Percentiles rank a stretch among this genome's conserved stretches.
These are phyloP conservation scores for Colletotrichum melonis DNA, from an alignment of 2,329 filamentous ascomycete species.

Conservation along the genomic window DNA sequence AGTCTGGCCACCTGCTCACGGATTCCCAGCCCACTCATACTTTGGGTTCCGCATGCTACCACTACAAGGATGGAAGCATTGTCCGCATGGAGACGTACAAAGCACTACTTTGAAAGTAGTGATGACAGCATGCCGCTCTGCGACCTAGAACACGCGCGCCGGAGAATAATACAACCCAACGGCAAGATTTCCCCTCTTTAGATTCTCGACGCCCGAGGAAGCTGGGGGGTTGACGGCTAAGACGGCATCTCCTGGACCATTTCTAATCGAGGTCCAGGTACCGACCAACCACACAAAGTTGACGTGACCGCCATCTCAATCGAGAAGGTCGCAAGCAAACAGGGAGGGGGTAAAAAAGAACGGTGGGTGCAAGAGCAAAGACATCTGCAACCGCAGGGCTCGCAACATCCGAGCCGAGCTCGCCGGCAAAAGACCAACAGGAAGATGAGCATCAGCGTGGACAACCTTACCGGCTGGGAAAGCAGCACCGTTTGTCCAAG, in stretches of 20 bases:
- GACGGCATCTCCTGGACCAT: conserved; percentile 19
- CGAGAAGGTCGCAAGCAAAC: conserved; percentile 28
- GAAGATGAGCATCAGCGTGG: background rate
- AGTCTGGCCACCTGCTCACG: background rate
- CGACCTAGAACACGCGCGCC: conserved; percentile 1
- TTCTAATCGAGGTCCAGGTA: conserved; percentile 7
- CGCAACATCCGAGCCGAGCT: conserved; percentile 15
- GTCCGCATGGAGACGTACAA: background rate
- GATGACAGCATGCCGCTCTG: background rate
- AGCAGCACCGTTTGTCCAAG: conserved; percentile 11
- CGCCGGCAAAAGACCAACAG: conserved; percentile 2
- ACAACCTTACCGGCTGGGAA: conserved; percentile 22
- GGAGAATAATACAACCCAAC: conserved; percentile 14
- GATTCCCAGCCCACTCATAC: conserved; percentile 2
- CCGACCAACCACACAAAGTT: background rate
- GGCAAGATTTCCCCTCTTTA: background rate
- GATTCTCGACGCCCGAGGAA: background rate
- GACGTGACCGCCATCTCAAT: conserved; percentile 26
- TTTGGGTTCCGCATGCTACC: background rate
- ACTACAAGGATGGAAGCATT: background rate
- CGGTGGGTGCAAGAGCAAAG: background rate
- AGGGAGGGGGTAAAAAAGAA: background rate
- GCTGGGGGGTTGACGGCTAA: conserved; percentile 16
- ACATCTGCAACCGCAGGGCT: background rate
- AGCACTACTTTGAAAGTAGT: background rate